phyloP scores from a whole-genome alignment of 257 asterid species.

The Linaria vulgaris region DNA sequence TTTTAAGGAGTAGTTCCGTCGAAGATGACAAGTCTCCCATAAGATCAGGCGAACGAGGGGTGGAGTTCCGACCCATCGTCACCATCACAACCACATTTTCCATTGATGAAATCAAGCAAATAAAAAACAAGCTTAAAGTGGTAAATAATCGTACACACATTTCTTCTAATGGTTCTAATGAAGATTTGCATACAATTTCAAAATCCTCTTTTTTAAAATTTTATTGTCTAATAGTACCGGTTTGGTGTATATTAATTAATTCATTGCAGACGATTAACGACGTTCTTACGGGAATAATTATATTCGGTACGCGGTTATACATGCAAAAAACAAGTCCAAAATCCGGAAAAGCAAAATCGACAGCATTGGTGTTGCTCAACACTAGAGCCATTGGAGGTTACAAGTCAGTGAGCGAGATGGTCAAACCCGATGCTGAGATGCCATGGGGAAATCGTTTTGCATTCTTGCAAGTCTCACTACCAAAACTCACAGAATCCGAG shows the following conservation, averaged over 20 bases:
- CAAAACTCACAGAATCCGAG: constrained; percentile 30
- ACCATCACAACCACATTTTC: constrained; percentile 34
- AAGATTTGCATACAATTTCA: not conserved
- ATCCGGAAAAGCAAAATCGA: constrained; percentile 34
- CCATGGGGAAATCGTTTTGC: constrained; percentile 79
- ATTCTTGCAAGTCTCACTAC: constrained; percentile 49
- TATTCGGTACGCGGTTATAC: constrained; percentile 53
- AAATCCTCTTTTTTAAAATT: not conserved
- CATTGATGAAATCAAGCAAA: constrained; percentile 38
- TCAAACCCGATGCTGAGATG: constrained; percentile 46
- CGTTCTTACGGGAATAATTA: constrained; percentile 56
- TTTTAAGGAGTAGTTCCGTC: constrained; percentile 35
- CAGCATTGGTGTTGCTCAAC: constrained; percentile 57
- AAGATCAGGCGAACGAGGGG: constrained; percentile 40
- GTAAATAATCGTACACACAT: constrained; percentile 31
- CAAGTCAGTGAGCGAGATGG: constrained; percentile 62
- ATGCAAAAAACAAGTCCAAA: constrained; percentile 41
- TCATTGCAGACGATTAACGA: constrained; percentile 74
- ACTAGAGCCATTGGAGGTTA: constrained; percentile 61
- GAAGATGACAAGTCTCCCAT: constrained; percentile 47
- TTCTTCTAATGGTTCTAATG: not conserved
- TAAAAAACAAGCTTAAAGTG: constrained; percentile 49
- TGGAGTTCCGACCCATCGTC: constrained; percentile 33
- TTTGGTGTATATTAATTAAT: too few species aligned
- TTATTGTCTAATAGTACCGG: too few species aligned